Evolutionary conservation across 2,329 filamentous ascomycete species (phyloP), one percentile per base, ranked within the genome.

Genomic region (Colletotrichum theobromicola): DNA sequence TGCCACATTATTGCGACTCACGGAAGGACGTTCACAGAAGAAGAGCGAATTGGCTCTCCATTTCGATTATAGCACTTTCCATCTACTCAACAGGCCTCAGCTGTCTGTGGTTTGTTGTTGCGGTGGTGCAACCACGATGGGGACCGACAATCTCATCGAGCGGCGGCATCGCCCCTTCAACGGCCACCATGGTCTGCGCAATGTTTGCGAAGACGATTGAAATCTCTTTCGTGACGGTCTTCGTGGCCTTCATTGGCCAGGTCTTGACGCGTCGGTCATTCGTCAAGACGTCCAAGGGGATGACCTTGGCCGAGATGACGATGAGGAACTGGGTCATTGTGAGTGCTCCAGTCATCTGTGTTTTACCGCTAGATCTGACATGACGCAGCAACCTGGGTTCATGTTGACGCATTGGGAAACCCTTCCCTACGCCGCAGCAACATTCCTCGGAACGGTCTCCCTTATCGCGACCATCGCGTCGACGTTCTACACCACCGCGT

Each of bases 171-270:
- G 85, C 86, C 0, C 91, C 92, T 0, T 88, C 91, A 0, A 93
- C 91, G 2, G 94, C 94, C 0, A 92, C 91, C 1, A 83, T 94
- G 2, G 79, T 96, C 1, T 92, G 91, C n/a, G 90, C 93, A 0
- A 83, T 95, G 4, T 85, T 95, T 42, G 93, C 94, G 9, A 96
- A 96, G 82, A 90, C 93, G 0, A 94, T 96, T 62, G 94, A 96
- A 82, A 80, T 96, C 76, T 92, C 93, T 0, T 96, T 95, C 79
- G 93, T 95, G 5, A 95, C 94, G 0, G 92, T 94, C 0, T 94
- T 95, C 75, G 93, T 96, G 2, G 90, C 93, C 0, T 94, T 94
- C 69, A 81, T 96, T 0, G 94, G 94, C 0, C 94, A 97, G 80
- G 89, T 94, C 0, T 83, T 96, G 18, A 95, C 91, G n/a, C 88